These are phyloP conservation scores for Grosmannia clavigera DNA, from an alignment of 2,329 filamentous ascomycete species.

Conservation along the genomic window DNA sequence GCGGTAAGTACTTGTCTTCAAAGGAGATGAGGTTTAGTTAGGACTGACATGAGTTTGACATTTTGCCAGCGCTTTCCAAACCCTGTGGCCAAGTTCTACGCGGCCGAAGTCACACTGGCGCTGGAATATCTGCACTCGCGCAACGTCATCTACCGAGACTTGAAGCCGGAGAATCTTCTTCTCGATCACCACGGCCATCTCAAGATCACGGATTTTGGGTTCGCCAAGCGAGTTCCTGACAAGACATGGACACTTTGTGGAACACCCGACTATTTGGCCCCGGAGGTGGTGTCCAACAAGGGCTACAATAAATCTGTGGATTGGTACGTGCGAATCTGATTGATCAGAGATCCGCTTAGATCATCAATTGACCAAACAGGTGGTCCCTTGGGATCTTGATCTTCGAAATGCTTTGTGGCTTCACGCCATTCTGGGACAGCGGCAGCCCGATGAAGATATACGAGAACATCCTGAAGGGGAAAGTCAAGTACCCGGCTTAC, in stretches of 20 bases:
- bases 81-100: constrained; percentile 97
- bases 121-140: constrained; percentile 89
- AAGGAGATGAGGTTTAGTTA: neutral
- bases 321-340: constrained; percentile 46
- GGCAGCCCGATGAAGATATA: constrained; percentile 99
- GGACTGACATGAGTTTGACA: neutral
- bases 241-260: constrained; percentile 99
- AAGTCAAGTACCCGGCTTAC: constrained; percentile 93
- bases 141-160: constrained; percentile 94
- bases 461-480: constrained; percentile 93
- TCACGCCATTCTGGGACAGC: constrained; percentile 97
- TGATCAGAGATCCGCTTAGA: neutral
- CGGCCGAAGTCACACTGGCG: constrained; percentile 89
- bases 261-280: constrained; percentile 92
- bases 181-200: constrained; percentile 87
- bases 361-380: constrained; percentile 35
- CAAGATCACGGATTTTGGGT: constrained; percentile 97
- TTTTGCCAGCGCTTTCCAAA: constrained; percentile 81
- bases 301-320: constrained; percentile 99
- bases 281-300: constrained; percentile 97
- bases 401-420: constrained; percentile 98
- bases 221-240: constrained; percentile 94
- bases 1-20: constrained; percentile 47
- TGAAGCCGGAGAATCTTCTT: constrained; percentile 90
- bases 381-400: constrained; percentile 98